These are phyloP conservation scores for Ophiostoma ips DNA, from an alignment of 2,329 filamentous ascomycete genomes.

Conservation along the genomic window DNA sequence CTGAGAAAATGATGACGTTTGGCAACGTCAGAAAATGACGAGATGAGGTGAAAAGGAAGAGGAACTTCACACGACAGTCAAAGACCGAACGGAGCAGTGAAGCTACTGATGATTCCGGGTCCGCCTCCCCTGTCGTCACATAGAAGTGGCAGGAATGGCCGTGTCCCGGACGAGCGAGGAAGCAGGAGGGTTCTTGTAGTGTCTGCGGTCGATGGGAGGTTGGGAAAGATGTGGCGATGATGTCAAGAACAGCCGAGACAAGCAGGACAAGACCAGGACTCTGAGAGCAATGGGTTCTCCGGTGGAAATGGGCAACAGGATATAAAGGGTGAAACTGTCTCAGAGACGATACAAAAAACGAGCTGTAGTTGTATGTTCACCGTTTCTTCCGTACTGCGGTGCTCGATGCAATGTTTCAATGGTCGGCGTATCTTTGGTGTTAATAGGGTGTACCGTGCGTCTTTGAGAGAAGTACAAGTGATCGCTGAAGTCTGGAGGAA, in stretches of 20 bases:
- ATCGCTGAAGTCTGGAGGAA: too few species aligned
- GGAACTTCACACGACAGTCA: conserved; percentile 2
- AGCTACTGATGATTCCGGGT: conserved; percentile 20
- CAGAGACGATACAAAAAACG: not conserved
- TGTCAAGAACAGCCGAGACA: not conserved
- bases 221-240: too few species aligned
- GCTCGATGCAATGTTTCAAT: conserved; percentile 3
- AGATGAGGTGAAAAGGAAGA: not conserved
- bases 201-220: not conserved
- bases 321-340: not conserved
- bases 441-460: too few species aligned
- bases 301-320: too few species aligned
- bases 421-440: not conserved
- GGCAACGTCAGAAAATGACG: not conserved
- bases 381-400: not conserved
- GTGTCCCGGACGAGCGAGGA: conserved; percentile 6
- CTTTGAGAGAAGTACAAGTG: too few species aligned
- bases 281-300: not conserved
- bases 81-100: conserved; percentile 15
- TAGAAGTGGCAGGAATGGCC: conserved; percentile 18
- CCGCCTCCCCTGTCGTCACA: conserved; percentile 23
- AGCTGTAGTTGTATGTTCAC: not conserved
- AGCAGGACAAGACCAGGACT: not conserved
- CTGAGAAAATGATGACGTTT: not conserved
- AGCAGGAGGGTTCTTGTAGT: not conserved